Evolutionary conservation across 2,329 filamentous ascomycete species (phyloP), one percentile per base, ranked within the genome.

Genomic region (Hirsutella minnesotensis): DNA sequence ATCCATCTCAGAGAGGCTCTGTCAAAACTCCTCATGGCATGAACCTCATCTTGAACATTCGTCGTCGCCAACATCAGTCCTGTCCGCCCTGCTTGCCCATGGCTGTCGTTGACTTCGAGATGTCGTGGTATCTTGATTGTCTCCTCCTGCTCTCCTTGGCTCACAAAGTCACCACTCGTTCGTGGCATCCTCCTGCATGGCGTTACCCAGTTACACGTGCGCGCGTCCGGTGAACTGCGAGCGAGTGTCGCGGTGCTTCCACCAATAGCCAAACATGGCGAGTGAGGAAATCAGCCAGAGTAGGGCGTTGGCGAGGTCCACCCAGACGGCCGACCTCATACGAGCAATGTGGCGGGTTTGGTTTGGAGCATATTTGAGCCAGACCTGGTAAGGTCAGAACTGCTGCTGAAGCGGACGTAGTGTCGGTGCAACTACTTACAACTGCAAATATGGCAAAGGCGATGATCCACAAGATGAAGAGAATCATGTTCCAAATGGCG

Each of bases 251-350:
- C 73, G 68, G 53, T 74, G 66, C 47, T 63, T 66, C 59, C 67
- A 77, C 70, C 79, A 86, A 56, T 81, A 75, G 2, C 70, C 57
- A 13, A 67, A 66, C 13, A 73, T 67, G 22, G 71, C 75, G 12
- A 73, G 45, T 4, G 75, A 72, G 3, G 77, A 79, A 38, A 81
- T 60, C 40, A 87, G 64, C 88, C 88, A 95, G 40, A 95, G 68
- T 13, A 86, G 57, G 59, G 86, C 74, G 58, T 82, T 86, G 38
- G 75, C 67, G 40, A 94, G 61, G 59, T 90, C 83, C 38, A 94
- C 71, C 84, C 86, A 94, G 15, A 92, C 85, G 5, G 86, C 85
- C 56, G 81, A 79, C 66, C 88, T 87, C 87, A 95, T 94, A 44
- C 85, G 74, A 50, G 69, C 65, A 44, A 90, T 72, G 40, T 73